These are phyloP conservation scores for Suhomyces wounanorum DNA, from an alignment of 1,139 yeast genomes.

Conservation along the genomic window DNA sequence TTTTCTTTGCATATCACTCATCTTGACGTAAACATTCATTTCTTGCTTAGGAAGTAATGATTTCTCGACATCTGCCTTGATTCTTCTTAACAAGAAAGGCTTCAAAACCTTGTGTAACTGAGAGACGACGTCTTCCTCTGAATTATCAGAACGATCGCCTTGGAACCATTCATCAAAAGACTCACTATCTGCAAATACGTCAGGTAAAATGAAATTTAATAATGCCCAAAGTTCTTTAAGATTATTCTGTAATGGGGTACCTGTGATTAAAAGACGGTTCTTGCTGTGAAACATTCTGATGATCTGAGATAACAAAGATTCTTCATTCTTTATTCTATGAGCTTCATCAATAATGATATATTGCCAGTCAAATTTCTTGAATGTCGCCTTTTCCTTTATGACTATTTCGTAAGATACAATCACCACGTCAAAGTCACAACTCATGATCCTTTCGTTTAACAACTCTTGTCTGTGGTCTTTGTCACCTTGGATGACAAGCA, in stretches of 20 bases:
- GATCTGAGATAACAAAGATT: constrained; percentile 71
- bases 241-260: constrained; percentile 80
- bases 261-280: constrained; percentile 72
- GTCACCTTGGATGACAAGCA: constrained; percentile 71
- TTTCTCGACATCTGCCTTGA: constrained; percentile 78
- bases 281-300: constrained; percentile 71
- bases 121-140: constrained; percentile 57
- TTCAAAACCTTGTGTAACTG: constrained; percentile 87
- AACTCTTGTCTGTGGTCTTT: constrained; percentile 62
- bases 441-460: constrained; percentile 51
- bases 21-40: constrained; percentile 67
- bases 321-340: constrained; percentile 79
- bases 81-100: constrained; percentile 73
- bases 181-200: constrained; percentile 73
- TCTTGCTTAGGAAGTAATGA: constrained; percentile 75
- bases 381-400: constrained; percentile 65
- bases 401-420: constrained; percentile 78
- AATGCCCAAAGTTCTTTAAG: constrained; percentile 81
- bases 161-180: constrained; percentile 76
- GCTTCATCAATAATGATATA: constrained; percentile 81
- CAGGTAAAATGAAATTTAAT: constrained; percentile 72
- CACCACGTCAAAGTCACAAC: constrained; percentile 71
- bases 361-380: constrained; percentile 70
- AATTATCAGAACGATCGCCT: constrained; percentile 26
- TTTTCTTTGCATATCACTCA: constrained; percentile 74